Base-by-base conservation (phyloP, 176 grass and related monocot species). In the Areca catechu region DNA sequence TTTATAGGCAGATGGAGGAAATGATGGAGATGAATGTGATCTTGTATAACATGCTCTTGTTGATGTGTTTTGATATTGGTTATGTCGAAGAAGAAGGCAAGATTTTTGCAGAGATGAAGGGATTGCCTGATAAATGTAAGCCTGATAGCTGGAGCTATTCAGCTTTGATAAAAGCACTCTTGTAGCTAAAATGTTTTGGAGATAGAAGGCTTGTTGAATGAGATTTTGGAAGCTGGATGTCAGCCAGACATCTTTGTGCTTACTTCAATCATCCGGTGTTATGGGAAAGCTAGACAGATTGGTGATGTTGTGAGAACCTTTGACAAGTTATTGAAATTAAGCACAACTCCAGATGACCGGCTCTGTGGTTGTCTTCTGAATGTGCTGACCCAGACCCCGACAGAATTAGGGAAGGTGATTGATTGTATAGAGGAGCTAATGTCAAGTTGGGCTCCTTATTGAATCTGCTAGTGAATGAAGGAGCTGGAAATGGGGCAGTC, bases 131-230 rank as follows among this genome's bases (percentile, higher is more conserved):
- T 66, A 29, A 24, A 22, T 17, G 50, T 24, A 71, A 51, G 62
- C 93, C 93, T 71, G 92, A 97, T 49, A 90, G 78, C 71, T 88
- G 83, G 86, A 97, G 77, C 72, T 97, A 85, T 53, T 91, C 83
- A n/a, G 78, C 86, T 20, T 73, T 97, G 65, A 85, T 97, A 14
- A 91, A 86, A 1, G 83, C 83, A 97, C 50, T 88, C 83, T 22
- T 91, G 83, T 72, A 80, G 66, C 10, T 66, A 80, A 53, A 63
- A 82, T 10, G 84, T 97, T 57, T 20, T 60, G 9, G 78, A 70
- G 53, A 78, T 84, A 47, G 93, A 97, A 63, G 63, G 65, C 51
- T 71, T 78, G 68, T 78, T 92, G 47, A 76, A 82, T 43, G 87
- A 92, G 71, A 97, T 97, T 87, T 14, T 75, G 53, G 83, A 79